These are phyloP conservation scores for Cladophialophora bantiana DNA, from an alignment of 2,329 filamentous ascomycete species.

Conservation along the genomic window DNA sequence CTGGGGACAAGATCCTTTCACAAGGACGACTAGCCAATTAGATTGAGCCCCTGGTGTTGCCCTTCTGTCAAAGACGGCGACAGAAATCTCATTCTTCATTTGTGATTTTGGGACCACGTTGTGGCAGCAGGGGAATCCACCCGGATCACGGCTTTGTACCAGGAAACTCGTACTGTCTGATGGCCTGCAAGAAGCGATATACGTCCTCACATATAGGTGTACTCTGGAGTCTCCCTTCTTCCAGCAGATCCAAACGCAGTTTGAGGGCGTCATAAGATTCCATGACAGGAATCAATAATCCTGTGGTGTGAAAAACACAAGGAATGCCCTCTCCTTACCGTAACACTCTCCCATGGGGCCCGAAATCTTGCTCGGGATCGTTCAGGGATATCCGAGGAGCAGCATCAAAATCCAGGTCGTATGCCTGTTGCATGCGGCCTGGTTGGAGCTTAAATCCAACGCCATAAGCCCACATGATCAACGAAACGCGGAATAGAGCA, in stretches of 20 bases:
- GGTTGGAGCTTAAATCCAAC: not conserved
- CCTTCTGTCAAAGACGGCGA: not conserved
- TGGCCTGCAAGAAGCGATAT: constrained; percentile 1
- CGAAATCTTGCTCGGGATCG: not conserved
- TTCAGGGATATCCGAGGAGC: not conserved
- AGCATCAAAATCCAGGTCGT: not conserved
- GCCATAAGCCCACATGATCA: constrained; percentile 3
- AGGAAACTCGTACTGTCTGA: not conserved
- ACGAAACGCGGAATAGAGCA: not conserved
- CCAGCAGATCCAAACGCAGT: not conserved
- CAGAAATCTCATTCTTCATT: not conserved
- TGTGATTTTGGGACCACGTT: not conserved
- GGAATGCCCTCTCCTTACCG: constrained; percentile 4
- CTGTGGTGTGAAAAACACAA: not conserved
- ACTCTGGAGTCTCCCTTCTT: constrained; percentile 8
- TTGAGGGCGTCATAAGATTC: not conserved
- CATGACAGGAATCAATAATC: not conserved
- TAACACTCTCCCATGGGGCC: not conserved
- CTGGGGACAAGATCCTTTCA: not conserved
- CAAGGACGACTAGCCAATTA: not conserved
- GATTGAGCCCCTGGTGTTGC: not conserved
- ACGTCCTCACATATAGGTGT: constrained; percentile 6
- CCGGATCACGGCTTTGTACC: not conserved
- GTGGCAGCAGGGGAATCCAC: not conserved
- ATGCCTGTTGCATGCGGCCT: not conserved